Conservation (phyloP, 169 alveolate genomes). For the Cryptosporidium canis region DNA sequence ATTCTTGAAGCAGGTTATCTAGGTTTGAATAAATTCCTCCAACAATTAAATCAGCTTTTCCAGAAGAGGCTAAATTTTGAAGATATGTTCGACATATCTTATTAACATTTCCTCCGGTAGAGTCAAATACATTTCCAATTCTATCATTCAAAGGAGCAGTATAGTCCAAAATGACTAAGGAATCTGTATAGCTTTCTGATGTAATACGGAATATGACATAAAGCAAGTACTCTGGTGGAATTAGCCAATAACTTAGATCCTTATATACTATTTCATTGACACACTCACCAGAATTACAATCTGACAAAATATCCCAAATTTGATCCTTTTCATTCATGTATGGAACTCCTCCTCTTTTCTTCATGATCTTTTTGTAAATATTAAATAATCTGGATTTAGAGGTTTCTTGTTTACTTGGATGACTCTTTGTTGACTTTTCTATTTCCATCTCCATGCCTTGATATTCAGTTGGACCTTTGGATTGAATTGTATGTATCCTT, state of each 20-base stretch:
- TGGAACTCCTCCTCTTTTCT: constrained; percentile 12
- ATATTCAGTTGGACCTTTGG: background rate
- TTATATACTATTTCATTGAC: constrained; percentile 31
- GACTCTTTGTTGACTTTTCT: background rate
- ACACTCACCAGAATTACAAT: constrained; percentile 33
- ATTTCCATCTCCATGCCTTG: too few relatives aligned
- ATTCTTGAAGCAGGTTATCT: constrained; percentile 10
- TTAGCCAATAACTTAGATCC: constrained; percentile 40
- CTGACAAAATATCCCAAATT: constrained; percentile 21
- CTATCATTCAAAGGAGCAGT: background rate
- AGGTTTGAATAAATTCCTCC: constrained; percentile 38
- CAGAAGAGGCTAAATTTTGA: background rate
- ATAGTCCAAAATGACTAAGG: constrained; percentile 3
- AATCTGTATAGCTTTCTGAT: constrained; percentile 29
- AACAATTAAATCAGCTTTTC: constrained; percentile 24
- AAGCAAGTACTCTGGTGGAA: constrained; percentile 16
- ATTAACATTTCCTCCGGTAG: background rate
- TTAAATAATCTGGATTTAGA: constrained; percentile 14
- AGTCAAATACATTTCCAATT: constrained; percentile 25
- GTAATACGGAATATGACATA: constrained; percentile 1
- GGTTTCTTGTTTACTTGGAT: background rate
- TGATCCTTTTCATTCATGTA: constrained; percentile 4
- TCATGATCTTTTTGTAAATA: constrained; percentile 3
- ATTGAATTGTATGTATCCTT: constrained; percentile 16
- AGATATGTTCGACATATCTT: constrained; percentile 26